These are phyloP conservation scores for Penstemon eatonii DNA, from an alignment of 257 asterid species.

Conservation along the genomic window DNA sequence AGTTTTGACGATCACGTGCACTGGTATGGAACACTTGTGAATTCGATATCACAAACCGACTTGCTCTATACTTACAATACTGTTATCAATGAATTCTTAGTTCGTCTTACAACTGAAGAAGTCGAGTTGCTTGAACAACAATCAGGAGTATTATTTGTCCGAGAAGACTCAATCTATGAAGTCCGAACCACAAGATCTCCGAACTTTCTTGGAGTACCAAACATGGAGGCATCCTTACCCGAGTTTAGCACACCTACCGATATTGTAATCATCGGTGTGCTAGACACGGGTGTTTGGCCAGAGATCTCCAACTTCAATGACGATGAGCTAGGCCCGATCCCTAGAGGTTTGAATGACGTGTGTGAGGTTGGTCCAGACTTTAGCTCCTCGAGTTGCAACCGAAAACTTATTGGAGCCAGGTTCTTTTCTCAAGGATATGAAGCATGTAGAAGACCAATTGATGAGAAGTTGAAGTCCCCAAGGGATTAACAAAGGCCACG, in stretches of 20 bases:
- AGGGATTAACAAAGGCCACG: conserved; percentile 78
- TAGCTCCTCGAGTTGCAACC: conserved; percentile 55
- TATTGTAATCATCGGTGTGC: conserved; percentile 48
- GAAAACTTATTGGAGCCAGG: conserved; percentile 71
- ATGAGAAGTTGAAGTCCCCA: conserved; percentile 63
- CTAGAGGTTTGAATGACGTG: conserved; percentile 64
- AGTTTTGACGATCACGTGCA: conserved; percentile 48
- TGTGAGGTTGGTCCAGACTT: conserved; percentile 55
- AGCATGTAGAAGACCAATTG: conserved; percentile 48
- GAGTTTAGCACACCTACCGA: conserved; percentile 40
- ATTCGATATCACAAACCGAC: conserved; percentile 48
- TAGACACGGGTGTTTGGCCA: conserved; percentile 83
- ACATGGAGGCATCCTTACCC: conserved; percentile 31
- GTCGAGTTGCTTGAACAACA: conserved; percentile 45
- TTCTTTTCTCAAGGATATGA: conserved; percentile 66
- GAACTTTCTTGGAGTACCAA: conserved; percentile 57
- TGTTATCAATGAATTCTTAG: conserved; percentile 66
- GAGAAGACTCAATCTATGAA: conserved; percentile 45
- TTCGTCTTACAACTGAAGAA: conserved; percentile 47
- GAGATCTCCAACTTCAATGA: conserved; percentile 56
- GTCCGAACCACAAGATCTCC: conserved; percentile 85
- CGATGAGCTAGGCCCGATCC: conserved; percentile 59
- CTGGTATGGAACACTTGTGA: conserved; percentile 65
- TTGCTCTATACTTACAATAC: conserved; percentile 59
- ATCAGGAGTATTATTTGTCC: conserved; percentile 50